phyloP scores from a whole-genome alignment of 257 asterid species.

The Scutellaria galericulata region DNA sequence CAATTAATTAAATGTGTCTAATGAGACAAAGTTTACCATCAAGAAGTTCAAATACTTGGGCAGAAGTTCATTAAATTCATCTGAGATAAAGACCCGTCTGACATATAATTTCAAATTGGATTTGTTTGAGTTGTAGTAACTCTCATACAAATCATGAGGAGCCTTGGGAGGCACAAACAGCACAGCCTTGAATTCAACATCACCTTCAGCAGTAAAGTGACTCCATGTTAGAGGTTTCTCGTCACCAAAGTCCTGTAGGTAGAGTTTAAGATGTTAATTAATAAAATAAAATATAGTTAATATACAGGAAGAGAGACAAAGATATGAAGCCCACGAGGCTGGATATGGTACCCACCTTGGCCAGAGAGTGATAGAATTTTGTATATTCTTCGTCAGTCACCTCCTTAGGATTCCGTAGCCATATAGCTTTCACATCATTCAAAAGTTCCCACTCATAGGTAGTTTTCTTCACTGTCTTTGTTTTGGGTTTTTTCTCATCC shows the following conservation, averaged over 20 bases:
- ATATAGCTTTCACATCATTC: constrained; percentile 91
- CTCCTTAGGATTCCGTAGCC: constrained; percentile 90
- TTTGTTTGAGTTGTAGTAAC: constrained; percentile 79
- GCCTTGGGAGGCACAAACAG: constrained; percentile 90
- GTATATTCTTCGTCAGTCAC: constrained; percentile 89
- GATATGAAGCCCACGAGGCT: too few relatives aligned
- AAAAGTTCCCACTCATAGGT: constrained; percentile 90
- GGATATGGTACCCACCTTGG: constrained; percentile 62
- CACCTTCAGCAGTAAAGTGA: constrained; percentile 95
- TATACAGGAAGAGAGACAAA: background rate
- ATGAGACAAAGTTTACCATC: constrained; percentile 54
- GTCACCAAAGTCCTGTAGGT: constrained; percentile 70
- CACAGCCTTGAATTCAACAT: constrained; percentile 92
- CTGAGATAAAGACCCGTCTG: constrained; percentile 90
- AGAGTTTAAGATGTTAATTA: constrained; percentile 22
- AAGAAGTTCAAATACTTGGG: constrained; percentile 89
- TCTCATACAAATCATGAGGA: constrained; percentile 88
- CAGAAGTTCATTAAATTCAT: constrained; percentile 85
- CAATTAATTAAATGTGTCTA: background rate
- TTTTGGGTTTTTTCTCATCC: constrained; percentile 78
- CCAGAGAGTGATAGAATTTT: constrained; percentile 81
- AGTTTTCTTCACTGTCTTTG: constrained; percentile 80
- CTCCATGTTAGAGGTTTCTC: constrained; percentile 91
- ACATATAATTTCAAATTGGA: constrained; percentile 87
- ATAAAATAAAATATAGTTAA: constrained; percentile 1